Base-by-base conservation (phyloP, 2,329 filamentous ascomycete genomes). In the Sclerotinia trifoliorum region DNA sequence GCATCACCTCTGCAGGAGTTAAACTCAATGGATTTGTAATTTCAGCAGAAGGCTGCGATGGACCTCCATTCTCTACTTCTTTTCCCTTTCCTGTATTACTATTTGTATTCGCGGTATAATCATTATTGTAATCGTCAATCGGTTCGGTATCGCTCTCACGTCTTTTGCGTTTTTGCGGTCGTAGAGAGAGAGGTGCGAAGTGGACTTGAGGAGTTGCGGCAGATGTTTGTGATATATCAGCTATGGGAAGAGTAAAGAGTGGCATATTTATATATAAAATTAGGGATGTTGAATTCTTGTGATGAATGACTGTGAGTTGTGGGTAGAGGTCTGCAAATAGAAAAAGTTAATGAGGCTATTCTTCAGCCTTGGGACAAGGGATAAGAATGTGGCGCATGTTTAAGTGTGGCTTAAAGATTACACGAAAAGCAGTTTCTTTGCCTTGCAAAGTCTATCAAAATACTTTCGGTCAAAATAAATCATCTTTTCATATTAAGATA, bases 1-100 rank as follows among this genome's bases (percentile, higher is more conserved):
- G 86, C 56, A 76, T 78, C 62, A 87, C 81, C 48, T 83, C 82
- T 62, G 79, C 76, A 0, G 83, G 84, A 2, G 81, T 79, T 71
- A 88, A 83, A 73, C 84, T 87, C 73, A 84, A 80, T 1, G 86
- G 85, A 74, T 87, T 87, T 75, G 85, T 78, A 19, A 71, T 69
- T 26, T 70, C 73, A 3, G 72, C 70, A 49, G 65, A 54, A 26
- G 26, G 39, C 21, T 55, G 11, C 21, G 46, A 63, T 21, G 60
- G 5, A 48, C 15, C 32, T 56, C 13, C n/a, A 60, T 32, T 29
- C 21, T 48, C 48, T 39, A 7, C 39, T 51, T 21, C 29, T 6
- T 21, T 63, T 13, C 60, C 29, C 0, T 39, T 63, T 39, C 60
- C 48, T 26, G 21, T 5, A 63, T 42, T 63, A 3, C 7, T 39